Evolutionary conservation across 305 asterid species (phyloP), one percentile per base, ranked within the genome.

Genomic region (Solanum hybrid): DNA sequence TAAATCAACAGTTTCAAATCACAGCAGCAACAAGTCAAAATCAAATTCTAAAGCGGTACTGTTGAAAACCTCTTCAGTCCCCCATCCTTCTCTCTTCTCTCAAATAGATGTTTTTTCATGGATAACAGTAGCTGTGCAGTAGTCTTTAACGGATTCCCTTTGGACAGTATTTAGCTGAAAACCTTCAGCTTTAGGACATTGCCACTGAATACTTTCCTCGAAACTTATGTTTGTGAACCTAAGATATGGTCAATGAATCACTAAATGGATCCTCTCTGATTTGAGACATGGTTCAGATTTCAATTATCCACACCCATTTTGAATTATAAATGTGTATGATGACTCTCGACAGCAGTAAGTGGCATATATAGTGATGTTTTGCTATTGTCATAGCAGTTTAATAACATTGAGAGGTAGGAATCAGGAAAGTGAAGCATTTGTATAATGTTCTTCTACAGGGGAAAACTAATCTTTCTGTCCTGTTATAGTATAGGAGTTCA

Each of bases 11-110:
- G 89, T 89, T 76, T 76, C 92, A 29, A 89, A 92, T 79, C 90
- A 90, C 75, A 91, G 92, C 92, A 92, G 93, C 93, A 93, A 64
- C 92, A 92, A 89, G 88, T 89, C 94, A 88, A 92, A 92, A 92
- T 90, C 91, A 85, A 93, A 89, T 90, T 78, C 95, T 32, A 91
- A 92, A 89, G 81, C 5, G 91, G 94, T 92, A 91, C 29, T 38
- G 26, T 36, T 22, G 38, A 60, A 69, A 76, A 87, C 40, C 40
- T 51, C 89, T 87, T 32, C 40, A 27, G 56, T n/a, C 13, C 22
- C 79, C 84, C 17, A 26, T 66, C 56, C 89, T 72, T 24, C 38
- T 32, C 27, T 45, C 89, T n/a, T n/a, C n/a, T n/a, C n/a, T n/a
- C n/a, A 12, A 87, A 87, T 27, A 87, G 40, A 31, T 84, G 75